These are phyloP conservation scores for Coemansia sp. DNA, from an alignment of 192 early-diverging fungal genomes.

Conservation along the genomic window DNA sequence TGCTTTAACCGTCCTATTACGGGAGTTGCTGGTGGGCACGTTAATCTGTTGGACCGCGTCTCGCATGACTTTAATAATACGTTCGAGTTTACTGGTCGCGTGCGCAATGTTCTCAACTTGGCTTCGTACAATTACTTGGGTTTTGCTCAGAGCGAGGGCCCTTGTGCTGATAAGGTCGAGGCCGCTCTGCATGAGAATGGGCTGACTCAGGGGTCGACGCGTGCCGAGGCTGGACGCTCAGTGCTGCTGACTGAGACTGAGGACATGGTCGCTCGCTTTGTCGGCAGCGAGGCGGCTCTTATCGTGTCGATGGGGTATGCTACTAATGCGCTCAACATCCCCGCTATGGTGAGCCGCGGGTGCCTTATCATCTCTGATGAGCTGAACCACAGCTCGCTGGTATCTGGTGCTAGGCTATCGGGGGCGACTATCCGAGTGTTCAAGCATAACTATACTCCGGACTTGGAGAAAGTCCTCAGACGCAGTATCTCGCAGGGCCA, in stretches of 20 bases:
- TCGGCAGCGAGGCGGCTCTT: constrained; percentile 86
- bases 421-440: constrained; percentile 92
- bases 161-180: constrained; percentile 95
- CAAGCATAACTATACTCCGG: constrained; percentile 87
- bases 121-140: constrained; percentile 98
- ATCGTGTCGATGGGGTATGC: constrained; percentile 96
- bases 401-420: constrained; percentile 91
- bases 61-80: constrained; percentile 83
- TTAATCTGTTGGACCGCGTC: constrained; percentile 85
- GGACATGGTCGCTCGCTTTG: constrained; percentile 84
- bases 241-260: constrained; percentile 80
- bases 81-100: constrained; percentile 82
- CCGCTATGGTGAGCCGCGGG: constrained; percentile 81
- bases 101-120: constrained; percentile 84
- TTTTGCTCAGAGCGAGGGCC: constrained; percentile 91
- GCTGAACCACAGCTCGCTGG: constrained; percentile 93
- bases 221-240: constrained; percentile 73
- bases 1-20: constrained; percentile 95
- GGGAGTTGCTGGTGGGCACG: constrained; percentile 85
- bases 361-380: constrained; percentile 94
- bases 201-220: constrained; percentile 64
- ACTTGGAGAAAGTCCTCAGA: constrained; percentile 80
- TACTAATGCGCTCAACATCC: constrained; percentile 94
- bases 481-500: constrained; percentile 94
- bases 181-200: constrained; percentile 73